A percentile compares a stretch with the other conserved stretches of the same genome.
phyloP scores from a whole-genome alignment of 2,329 filamentous ascomycete species.

The Camptophora hylomeconis region DNA sequence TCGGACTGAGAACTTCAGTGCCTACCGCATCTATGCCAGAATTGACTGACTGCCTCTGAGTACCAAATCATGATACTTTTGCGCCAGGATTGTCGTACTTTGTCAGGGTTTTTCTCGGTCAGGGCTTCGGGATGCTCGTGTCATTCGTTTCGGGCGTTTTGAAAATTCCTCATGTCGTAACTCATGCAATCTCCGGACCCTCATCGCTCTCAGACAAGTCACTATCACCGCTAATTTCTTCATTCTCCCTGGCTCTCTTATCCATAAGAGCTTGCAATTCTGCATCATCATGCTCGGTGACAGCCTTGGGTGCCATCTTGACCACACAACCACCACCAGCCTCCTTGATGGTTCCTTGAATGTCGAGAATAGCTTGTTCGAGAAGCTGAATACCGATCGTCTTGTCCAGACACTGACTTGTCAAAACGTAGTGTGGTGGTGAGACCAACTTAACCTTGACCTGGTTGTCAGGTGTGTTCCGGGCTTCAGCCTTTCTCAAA shows the following conservation, averaged over 20 bases:
- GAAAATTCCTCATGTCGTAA: too few species aligned
- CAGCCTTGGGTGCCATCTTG: slow-evolving; percentile 98
- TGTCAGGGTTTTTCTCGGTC: too few species aligned
- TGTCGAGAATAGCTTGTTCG: slow-evolving; percentile 80
- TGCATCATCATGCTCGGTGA: slow-evolving; percentile 95
- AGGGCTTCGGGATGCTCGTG: too few species aligned
- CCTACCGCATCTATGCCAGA: too few species aligned
- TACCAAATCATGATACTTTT: too few species aligned
- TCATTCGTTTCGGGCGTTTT: too few species aligned
- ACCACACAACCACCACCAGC: slow-evolving; percentile 71
- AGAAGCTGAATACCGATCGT: slow-evolving; percentile 67
- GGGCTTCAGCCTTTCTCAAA: slow-evolving; percentile 77
- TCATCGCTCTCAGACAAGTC: slow-evolving; percentile 92
- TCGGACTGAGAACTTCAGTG: too few species aligned
- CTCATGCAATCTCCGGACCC: slow-evolving; percentile 33
- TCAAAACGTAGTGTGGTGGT: slow-evolving; percentile 90
- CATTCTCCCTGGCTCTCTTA: slow-evolving; percentile 95
- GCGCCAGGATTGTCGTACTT: too few species aligned
- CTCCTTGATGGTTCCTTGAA: slow-evolving; percentile 64
- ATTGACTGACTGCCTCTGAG: too few species aligned
- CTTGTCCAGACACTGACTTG: slow-evolving; percentile 93
- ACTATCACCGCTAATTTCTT: slow-evolving; percentile 95
- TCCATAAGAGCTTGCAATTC: slow-evolving; percentile 97
- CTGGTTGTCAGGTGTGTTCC: slow-evolving; percentile 82
- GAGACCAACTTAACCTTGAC: slow-evolving; percentile 99